Percentiles rank a stretch among this genome's conserved stretches.
These are phyloP conservation scores for Boeremia exigua DNA, from an alignment of 2,329 filamentous ascomycete species.

Conservation along the genomic window DNA sequence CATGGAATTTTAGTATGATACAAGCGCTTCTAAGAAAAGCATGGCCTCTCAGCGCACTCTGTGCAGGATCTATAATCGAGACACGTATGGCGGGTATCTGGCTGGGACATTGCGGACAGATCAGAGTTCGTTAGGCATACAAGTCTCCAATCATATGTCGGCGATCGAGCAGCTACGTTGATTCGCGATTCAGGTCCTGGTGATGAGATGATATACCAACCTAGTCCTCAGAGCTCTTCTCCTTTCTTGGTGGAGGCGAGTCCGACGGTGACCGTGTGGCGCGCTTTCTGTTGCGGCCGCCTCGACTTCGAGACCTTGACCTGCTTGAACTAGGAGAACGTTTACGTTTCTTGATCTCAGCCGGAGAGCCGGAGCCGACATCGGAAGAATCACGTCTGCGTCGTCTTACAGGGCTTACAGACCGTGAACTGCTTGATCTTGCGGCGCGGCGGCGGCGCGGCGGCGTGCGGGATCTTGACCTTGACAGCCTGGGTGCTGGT, in stretches of 20 bases:
- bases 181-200: no score
- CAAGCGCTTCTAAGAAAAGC: not conserved
- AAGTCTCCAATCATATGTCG: not conserved
- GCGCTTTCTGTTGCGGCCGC: slow-evolving; percentile 24
- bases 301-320: slow-evolving; percentile 38
- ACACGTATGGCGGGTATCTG: not conserved
- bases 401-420: slow-evolving; percentile 50
- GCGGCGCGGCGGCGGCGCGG: slow-evolving; percentile 45
- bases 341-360: slow-evolving; percentile 59
- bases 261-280: slow-evolving; percentile 27
- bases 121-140: not conserved
- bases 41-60: not conserved
- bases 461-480: slow-evolving; percentile 38
- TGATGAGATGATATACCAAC: slow-evolving; percentile 8
- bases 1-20: slow-evolving; percentile 3
- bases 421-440: slow-evolving; percentile 48
- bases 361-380: slow-evolving; percentile 51
- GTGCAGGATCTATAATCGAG: not conserved
- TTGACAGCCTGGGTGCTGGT: slow-evolving; percentile 58
- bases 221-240: slow-evolving; percentile 18
- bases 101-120: not conserved
- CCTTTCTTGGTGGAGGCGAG: slow-evolving; percentile 22
- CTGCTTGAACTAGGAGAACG: slow-evolving; percentile 50
- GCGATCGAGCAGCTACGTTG: not conserved
- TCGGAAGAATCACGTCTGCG: slow-evolving; percentile 54